Evolutionary conservation across 2,329 filamentous ascomycete species (phyloP), one percentile per base, ranked within the genome.

Genomic region (Hypoxylon rubiginosum): DNA sequence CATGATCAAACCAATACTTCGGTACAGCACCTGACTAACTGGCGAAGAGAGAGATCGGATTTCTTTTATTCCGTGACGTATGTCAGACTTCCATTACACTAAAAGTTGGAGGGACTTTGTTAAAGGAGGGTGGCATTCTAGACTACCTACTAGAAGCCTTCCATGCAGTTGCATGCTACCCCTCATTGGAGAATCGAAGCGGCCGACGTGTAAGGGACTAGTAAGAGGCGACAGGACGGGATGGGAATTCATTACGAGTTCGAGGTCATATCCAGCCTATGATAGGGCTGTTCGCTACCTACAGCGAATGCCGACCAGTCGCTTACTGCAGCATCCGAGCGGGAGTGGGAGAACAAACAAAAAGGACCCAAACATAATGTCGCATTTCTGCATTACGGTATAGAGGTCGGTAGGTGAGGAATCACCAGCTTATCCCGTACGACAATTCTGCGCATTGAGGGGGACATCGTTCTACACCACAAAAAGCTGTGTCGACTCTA

Each of bases 41-140:
- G 7, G 7, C 4, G 7, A 28, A 28, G 26, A 28, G 7, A 28
- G 26, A 56, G 30, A 43, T 49, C 62, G 45, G 36, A 21, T n/a
- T 45, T 3, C 43, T 45, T 36, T 58, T 61, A 17, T 57, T 57
- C 57, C 52, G 49, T 51, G 28, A 28, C 55, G 43, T 57, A 55
- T 11, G 8, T 11, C 32, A 62, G 58, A 55, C 50, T 45, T 17
- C 19, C 10, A 19, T 10, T 11, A 24, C 21, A 10, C 9, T 48
- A 13, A 8, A 48, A 24, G 46, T 32, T 36, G 34, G 43, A 30
- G 32, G 45, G 46, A 26, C 15, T 34, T 58, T 62, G 46, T 13
- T 43, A 52, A 62, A 15, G 45, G 54, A 62, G 50, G 53, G 60
- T 64, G 8, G 49, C 45, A 68, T 62, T 65, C 46, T 55, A 19